phyloP scores from a whole-genome alignment of 179 eudicot species.

The Sideroxylon spinosum region DNA sequence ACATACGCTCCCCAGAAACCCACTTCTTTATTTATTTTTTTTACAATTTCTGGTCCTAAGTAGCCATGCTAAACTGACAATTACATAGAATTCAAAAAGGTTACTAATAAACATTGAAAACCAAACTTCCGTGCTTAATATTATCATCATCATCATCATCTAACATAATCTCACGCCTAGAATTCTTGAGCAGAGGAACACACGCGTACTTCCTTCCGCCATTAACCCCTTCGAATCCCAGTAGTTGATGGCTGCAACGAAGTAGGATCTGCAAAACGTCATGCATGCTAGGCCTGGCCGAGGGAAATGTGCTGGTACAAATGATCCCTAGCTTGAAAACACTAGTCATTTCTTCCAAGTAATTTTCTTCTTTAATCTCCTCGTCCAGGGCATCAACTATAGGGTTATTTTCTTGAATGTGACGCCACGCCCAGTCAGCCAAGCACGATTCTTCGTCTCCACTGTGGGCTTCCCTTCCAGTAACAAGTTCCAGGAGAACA shows the following conservation, averaged over 20 bases:
- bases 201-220: no score
- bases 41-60: no score
- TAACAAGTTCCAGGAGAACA: constrained; percentile 60
- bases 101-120: no score
- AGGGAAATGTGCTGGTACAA: constrained; percentile 28
- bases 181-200: no score
- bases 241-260: constrained; percentile 6
- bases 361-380: constrained; percentile 18
- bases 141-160: no score
- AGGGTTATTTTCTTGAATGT: constrained; percentile 18
- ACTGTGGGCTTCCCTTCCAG: constrained; percentile 53
- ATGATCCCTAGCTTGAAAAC: constrained; percentile 32
- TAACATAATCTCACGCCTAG: no score
- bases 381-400: constrained; percentile 23
- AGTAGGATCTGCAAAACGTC: constrained; percentile 27
- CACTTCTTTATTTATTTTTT: no score
- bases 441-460: constrained; percentile 45
- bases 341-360: constrained; percentile 24
- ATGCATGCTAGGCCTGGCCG: constrained; percentile 35
- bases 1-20: no score
- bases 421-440: constrained; percentile 34
- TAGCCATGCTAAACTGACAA: no score
- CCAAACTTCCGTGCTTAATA: no score
- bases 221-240: neutral
- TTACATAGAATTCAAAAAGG: no score